Conservation (phyloP, 768 basidiomycete genomes). For the Trametes coccinea region DNA sequence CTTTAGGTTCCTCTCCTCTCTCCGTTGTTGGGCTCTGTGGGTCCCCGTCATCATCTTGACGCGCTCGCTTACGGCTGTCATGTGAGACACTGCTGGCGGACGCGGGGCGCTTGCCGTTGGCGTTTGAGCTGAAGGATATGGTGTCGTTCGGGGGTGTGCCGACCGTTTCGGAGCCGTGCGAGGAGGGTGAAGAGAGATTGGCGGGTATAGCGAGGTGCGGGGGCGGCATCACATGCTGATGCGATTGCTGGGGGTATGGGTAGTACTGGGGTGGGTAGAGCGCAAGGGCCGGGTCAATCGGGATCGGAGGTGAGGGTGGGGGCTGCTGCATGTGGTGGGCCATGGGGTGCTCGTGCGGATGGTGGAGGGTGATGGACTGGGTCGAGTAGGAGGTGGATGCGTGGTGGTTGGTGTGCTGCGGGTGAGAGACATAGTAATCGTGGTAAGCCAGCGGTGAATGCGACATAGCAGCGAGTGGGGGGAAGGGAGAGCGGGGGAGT, state of each 20-base stretch:
- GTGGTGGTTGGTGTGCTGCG: slow-evolving; percentile 30
- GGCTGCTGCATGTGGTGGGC: slow-evolving; percentile 50
- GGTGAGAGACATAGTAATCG: slow-evolving; percentile 30
- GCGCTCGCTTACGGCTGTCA: slow-evolving; percentile 49
- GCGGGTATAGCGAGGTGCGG: slow-evolving; percentile 56
- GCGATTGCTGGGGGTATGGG: slow-evolving; percentile 44
- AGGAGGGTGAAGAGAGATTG: slow-evolving; percentile 76
- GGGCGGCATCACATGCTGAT: slow-evolving; percentile 48
- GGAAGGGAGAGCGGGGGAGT: neutral
- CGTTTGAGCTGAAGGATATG: slow-evolving; percentile 43
- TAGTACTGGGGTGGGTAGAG: slow-evolving; percentile 43
- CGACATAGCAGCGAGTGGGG: slow-evolving; percentile 17
- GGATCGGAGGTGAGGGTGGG: slow-evolving; percentile 60
- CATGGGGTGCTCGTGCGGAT: slow-evolving; percentile 41
- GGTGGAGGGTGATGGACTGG: slow-evolving; percentile 36
- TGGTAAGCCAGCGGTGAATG: slow-evolving; percentile 30
- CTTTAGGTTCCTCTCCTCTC: slow-evolving; percentile 61
- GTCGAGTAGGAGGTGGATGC: slow-evolving; percentile 32
- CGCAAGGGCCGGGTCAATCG: slow-evolving; percentile 67
- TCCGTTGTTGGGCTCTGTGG: slow-evolving; percentile 54
- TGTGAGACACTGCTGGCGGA: slow-evolving; percentile 43
- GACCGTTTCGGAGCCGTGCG: slow-evolving; percentile 74
- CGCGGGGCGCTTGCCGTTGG: slow-evolving; percentile 68
- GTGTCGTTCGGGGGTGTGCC: slow-evolving; percentile 73
- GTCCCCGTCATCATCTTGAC: slow-evolving; percentile 57